A percentile compares a stretch with the other conserved stretches of the same genome.
These are phyloP conservation scores for Theobroma grandiflorum DNA, from an alignment of 441 rosid genomes.

Conservation along the genomic window DNA sequence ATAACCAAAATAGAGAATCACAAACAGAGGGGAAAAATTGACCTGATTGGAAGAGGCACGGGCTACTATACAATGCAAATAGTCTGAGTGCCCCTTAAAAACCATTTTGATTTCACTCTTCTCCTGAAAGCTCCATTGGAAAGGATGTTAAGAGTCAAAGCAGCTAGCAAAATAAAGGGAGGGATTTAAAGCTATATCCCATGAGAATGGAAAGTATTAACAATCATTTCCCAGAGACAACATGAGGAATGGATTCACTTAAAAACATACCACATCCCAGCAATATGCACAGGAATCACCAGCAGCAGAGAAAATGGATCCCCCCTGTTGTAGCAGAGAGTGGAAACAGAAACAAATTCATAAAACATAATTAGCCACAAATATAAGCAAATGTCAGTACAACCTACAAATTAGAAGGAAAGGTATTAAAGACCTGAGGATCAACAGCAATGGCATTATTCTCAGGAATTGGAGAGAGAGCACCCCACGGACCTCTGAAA, in stretches of 20 bases:
- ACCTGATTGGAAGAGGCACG: conserved; percentile 87
- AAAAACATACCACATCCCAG: conserved; percentile 92
- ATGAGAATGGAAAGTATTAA: conserved; percentile 5
- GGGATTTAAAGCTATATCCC: conserved; percentile 9
- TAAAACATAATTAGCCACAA: conserved; percentile 8
- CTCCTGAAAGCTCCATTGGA: conserved; percentile 63
- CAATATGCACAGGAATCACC: conserved; percentile 96
- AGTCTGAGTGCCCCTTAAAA: conserved; percentile 90
- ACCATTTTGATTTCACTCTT: conserved; percentile 72
- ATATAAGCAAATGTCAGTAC: conserved; percentile 9
- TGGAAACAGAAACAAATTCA: conserved; percentile 11
- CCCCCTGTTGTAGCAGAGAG: conserved; percentile 54
- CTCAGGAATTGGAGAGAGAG: conserved; percentile 96
- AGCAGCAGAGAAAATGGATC: conserved; percentile 81
- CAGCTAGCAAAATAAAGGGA: conserved; percentile 24
- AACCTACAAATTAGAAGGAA: conserved; percentile 3
- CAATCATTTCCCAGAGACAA: conserved; percentile 20
- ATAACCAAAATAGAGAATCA: not conserved
- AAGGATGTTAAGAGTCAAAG: conserved; percentile 11
- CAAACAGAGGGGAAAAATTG: conserved; percentile 21
- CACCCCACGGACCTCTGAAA: conserved; percentile 96
- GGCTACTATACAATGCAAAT: conserved; percentile 80
- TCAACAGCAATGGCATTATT: conserved; percentile 91
- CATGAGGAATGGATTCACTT: conserved; percentile 30
- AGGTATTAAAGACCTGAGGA: conserved; percentile 55